Conservation (phyloP, 257 asterid species). For the Solanum arcanum region DNA sequence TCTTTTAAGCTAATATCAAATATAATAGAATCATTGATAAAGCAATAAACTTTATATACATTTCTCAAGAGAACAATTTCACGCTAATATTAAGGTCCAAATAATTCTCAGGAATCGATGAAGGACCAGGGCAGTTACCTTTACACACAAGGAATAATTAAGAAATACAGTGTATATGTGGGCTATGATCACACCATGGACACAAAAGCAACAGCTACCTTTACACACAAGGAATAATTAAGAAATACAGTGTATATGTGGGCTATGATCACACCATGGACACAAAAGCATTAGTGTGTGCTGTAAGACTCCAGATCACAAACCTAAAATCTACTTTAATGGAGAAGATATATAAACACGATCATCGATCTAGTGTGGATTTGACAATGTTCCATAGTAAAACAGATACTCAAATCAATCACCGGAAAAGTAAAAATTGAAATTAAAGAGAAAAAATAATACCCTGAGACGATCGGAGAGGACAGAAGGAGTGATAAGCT, state of each 20-base stretch:
- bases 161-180: no score
- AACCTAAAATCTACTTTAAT: background rate
- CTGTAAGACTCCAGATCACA: background rate
- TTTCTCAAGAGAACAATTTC: background rate
- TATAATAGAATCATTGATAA: background rate
- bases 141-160: no score
- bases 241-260: no score
- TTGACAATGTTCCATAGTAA: background rate
- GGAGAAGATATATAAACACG: background rate
- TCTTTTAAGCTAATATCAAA: background rate
- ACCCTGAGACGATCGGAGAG: constrained; percentile 96
- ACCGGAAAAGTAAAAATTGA: background rate
- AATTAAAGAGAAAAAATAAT: background rate
- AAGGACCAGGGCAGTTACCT: background rate
- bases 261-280: background rate
- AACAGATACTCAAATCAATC: background rate
- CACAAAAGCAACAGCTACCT: no score
- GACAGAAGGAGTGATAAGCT: constrained; percentile 87
- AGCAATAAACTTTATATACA: background rate
- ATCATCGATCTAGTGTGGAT: background rate
- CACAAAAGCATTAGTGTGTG: background rate
- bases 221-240: no score
- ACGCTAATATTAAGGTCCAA: background rate
- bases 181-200: no score
- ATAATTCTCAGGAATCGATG: background rate